These are phyloP conservation scores for Cutaneotrichosporon arboriforme DNA, from an alignment of 1,284 basidiomycete genomes.

Conservation along the genomic window DNA sequence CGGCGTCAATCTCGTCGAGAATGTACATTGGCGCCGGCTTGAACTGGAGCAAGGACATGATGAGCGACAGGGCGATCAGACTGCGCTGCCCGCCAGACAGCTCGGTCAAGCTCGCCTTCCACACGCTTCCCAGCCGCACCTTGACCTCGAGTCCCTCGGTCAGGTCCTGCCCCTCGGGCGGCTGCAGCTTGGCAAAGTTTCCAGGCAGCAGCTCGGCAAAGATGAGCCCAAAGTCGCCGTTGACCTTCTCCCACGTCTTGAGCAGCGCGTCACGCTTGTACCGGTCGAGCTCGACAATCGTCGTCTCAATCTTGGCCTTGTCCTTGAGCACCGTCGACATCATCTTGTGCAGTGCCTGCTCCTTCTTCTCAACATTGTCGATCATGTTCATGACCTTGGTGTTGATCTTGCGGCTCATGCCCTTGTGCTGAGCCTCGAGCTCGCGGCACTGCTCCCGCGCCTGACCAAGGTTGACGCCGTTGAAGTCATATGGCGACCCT, in stretches of 20 bases:
- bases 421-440: conserved; percentile 72
- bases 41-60: conserved; percentile 97
- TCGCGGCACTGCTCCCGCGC: conserved; percentile 66
- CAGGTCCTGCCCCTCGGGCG: conserved; percentile 86
- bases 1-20: conserved; percentile 96
- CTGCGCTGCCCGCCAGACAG: conserved; percentile 95
- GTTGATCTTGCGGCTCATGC: conserved; percentile 92
- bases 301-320: conserved; percentile 92
- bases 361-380: conserved; percentile 92
- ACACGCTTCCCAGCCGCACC: conserved; percentile 85
- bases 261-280: conserved; percentile 91
- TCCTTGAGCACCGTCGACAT: conserved; percentile 84
- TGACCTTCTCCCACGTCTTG: conserved; percentile 95
- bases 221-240: conserved; percentile 90
- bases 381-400: conserved; percentile 95
- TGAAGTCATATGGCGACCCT: conserved; percentile 80
- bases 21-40: conserved; percentile 99
- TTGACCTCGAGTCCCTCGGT: conserved; percentile 98
- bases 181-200: conserved; percentile 92
- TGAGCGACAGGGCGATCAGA: conserved; percentile 90
- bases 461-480: conserved; percentile 60
- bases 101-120: conserved; percentile 97
- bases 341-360: conserved; percentile 79
- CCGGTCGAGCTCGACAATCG: conserved; percentile 85
- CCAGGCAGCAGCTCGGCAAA: conserved; percentile 94